Percentiles rank a stretch among this genome's conserved stretches.
phyloP scores from a whole-genome alignment of 768 basidiomycete species.

The Tylopilus plumbeoviolaceoides region DNA sequence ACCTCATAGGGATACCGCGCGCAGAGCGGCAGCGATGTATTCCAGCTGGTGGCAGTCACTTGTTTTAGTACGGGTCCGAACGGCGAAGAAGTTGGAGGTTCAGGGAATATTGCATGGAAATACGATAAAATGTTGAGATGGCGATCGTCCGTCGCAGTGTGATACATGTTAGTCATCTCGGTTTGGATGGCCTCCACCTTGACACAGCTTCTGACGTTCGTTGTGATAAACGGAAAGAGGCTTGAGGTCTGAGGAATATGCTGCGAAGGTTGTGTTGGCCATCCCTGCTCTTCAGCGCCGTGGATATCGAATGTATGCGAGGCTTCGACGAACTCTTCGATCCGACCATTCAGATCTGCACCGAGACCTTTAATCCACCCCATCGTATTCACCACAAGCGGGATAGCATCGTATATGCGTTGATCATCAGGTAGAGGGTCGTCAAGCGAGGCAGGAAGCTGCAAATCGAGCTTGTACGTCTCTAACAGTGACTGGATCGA shows the following conservation, averaged over 20 bases:
- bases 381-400: constrained; percentile 92
- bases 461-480: constrained; percentile 65
- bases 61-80: constrained; percentile 26
- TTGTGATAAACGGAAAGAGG: not conserved
- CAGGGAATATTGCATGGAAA: constrained; percentile 53
- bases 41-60: constrained; percentile 52
- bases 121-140: constrained; percentile 71
- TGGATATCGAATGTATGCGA: constrained; percentile 26
- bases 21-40: constrained; percentile 62
- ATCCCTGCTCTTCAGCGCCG: constrained; percentile 19
- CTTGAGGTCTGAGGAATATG: constrained; percentile 2
- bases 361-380: constrained; percentile 97
- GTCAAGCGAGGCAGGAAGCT: constrained; percentile 36
- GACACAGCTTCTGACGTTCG: not conserved
- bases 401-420: constrained; percentile 57
- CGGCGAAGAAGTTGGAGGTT: constrained; percentile 23
- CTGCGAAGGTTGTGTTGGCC: constrained; percentile 11
- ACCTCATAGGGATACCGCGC: constrained; percentile 72
- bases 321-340: constrained; percentile 67
- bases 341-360: constrained; percentile 64
- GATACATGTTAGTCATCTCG: constrained; percentile 19
- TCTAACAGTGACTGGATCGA: constrained; percentile 65
- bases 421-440: constrained; percentile 28
- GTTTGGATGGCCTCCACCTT: constrained; percentile 45
- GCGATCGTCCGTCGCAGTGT: constrained; percentile 61